Evolutionary conservation across 139 green algal genomes (phyloP), one percentile per base, ranked within the genome.

Genomic region (Chlorella sp.): DNA sequence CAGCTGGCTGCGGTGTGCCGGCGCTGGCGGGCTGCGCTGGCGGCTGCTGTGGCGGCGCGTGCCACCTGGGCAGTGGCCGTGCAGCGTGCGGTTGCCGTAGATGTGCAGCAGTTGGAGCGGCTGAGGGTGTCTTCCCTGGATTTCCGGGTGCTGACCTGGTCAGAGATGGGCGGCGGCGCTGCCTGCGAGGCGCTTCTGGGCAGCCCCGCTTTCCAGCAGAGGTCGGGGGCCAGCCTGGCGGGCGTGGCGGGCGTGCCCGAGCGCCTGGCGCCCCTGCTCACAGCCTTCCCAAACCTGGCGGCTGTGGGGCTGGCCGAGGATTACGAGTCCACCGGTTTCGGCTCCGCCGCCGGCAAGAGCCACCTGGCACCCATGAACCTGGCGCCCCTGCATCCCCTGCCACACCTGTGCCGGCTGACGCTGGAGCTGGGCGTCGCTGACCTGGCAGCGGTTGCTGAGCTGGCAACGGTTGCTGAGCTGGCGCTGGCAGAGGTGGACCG

Each of bases 351-450:
- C 18, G 68, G 14, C 36, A 81, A 66, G 68, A 28, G 37, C 30
- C 66, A 81, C 66, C 28, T n/a, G 7, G 64, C 66, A 18, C 26
- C 64, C 84, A 88, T 88, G 84, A 30, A 64, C 9, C 68, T 88
- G 37, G 36, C 37, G 0, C 39, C 84, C 7, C 84, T 88, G 39
- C 28, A 19, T 2, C 34, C 37, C 11, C 84, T 88, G 68, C 68
- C 68, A 1, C 28, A 18, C 15, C 84, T 88, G 39, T 40, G 68
- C 39, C 2, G 2, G 4, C 68, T 88, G 37, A 53, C 60, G 16
- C 84, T 88, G 7, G 84, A 88, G 84, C 21, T 81, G 0, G 84
- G 84, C 1, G 53, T 81, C n/a, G 84, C 53, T 3, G 84, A 81
- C 36, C 68, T 88, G 42, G 68, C 68, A 0, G 32, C 37, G 39